phyloP scores from a whole-genome alignment of 306 rosid species.

The Quercus parvula region DNA sequence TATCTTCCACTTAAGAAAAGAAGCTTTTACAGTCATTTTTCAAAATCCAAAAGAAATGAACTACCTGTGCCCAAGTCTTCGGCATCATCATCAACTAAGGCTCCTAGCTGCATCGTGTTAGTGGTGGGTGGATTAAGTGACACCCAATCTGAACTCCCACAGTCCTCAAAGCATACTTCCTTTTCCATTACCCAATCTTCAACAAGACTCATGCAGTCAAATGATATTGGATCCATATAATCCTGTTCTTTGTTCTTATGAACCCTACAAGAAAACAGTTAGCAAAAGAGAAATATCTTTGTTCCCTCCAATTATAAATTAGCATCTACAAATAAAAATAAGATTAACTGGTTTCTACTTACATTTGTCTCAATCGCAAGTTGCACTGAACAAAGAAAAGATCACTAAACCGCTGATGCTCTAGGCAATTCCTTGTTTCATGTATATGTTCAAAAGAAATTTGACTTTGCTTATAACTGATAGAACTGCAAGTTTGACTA shows the following conservation, averaged over 20 bases:
- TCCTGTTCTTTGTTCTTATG: constrained; percentile 47
- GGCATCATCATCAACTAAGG: constrained; percentile 48
- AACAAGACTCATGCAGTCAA: constrained; percentile 34
- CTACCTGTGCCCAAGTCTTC: constrained; percentile 70
- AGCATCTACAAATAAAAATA: constrained; percentile 10
- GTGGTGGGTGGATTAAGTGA: constrained; percentile 51
- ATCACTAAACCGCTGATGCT: constrained; percentile 76
- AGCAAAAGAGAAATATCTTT: constrained; percentile 4
- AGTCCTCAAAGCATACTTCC: constrained; percentile 51
- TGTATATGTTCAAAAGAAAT: constrained; percentile 51
- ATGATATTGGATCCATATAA: constrained; percentile 59
- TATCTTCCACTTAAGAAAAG: background rate
- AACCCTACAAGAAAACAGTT: constrained; percentile 43
- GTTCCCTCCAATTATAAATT: constrained; percentile 12
- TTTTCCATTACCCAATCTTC: constrained; percentile 74
- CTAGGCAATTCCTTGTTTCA: constrained; percentile 60
- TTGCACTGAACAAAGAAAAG: constrained; percentile 68
- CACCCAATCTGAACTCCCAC: constrained; percentile 60
- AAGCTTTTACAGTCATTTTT: background rate
- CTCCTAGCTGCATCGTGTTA: constrained; percentile 44
- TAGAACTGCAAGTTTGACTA: constrained; percentile 72
- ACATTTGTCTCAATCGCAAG: constrained; percentile 41
- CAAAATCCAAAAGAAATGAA: constrained; percentile 9
- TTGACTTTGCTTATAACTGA: constrained; percentile 49
- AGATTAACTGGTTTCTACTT: constrained; percentile 13